phyloP scores from a whole-genome alignment of 179 eudicot species.

The Beta lomatogona region DNA sequence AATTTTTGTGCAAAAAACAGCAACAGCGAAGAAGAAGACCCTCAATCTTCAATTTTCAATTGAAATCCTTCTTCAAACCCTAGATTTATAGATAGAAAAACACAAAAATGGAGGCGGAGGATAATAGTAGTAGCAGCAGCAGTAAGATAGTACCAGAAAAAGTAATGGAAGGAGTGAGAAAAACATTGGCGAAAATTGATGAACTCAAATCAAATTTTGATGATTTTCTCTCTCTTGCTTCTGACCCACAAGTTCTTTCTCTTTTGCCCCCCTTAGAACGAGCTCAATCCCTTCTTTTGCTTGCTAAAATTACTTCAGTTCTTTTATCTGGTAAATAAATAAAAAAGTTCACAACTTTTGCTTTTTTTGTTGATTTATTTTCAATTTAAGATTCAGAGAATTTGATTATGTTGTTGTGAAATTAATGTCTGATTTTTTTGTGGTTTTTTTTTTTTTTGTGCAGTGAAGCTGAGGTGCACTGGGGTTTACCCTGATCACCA shows the following conservation, averaged over 20 bases:
- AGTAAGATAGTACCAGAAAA: slow-evolving; percentile 51
- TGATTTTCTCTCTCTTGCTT: slow-evolving; percentile 59
- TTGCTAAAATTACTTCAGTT: slow-evolving; percentile 66
- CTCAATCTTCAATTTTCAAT: not conserved
- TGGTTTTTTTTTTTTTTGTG: slow-evolving; percentile 25
- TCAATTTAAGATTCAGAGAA: not conserved
- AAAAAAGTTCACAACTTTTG: too few relatives aligned
- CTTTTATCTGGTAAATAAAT: slow-evolving; percentile 65
- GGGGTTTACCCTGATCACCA: slow-evolving; percentile 80
- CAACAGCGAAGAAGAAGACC: not conserved
- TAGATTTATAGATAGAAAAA: not conserved
- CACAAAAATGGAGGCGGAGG: slow-evolving; percentile 32
- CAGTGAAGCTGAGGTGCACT: slow-evolving; percentile 82
- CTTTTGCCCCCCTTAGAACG: slow-evolving; percentile 70
- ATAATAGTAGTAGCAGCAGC: not conserved
- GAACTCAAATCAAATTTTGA: slow-evolving; percentile 54
- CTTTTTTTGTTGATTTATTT: not conserved
- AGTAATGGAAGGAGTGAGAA: slow-evolving; percentile 62
- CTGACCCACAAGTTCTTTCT: slow-evolving; percentile 51
- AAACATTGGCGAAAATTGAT: slow-evolving; percentile 52
- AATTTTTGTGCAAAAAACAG: not conserved
- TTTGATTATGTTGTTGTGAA: not conserved
- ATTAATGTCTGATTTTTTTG: not conserved
- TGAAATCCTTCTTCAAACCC: slow-evolving; percentile 18
- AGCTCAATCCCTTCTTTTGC: slow-evolving; percentile 68